Conservation (phyloP, 179 eudicot genomes). For the Dionaea muscipula region DNA sequence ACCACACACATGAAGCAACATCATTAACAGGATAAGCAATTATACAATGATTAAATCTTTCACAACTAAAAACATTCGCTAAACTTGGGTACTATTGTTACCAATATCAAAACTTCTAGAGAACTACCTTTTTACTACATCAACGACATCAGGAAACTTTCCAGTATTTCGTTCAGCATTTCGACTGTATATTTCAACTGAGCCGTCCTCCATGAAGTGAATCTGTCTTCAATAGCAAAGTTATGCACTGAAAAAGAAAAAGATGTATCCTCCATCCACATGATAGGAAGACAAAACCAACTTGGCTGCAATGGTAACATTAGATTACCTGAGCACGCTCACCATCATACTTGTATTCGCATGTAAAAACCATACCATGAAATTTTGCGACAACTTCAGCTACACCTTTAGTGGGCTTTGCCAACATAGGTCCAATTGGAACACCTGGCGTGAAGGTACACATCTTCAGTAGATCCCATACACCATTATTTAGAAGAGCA, state of each 20-base stretch:
- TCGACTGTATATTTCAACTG: slow-evolving; percentile 86
- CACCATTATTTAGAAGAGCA: slow-evolving; percentile 70
- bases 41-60: no score
- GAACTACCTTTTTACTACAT: slow-evolving; percentile 47
- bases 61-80: no score
- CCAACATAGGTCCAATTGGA: slow-evolving; percentile 93
- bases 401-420: slow-evolving; percentile 88
- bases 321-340: slow-evolving; percentile 86
- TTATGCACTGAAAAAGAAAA: neutral
- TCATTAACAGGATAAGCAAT: no score
- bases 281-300: neutral
- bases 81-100: no score
- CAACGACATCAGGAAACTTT: slow-evolving; percentile 86
- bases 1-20: no score
- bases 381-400: slow-evolving; percentile 87
- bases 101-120: neutral
- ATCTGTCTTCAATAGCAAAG: slow-evolving; percentile 31
- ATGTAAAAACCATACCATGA: slow-evolving; percentile 76
- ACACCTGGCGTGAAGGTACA: slow-evolving; percentile 78
- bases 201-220: slow-evolving; percentile 86
- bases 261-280: neutral
- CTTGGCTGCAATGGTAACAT: no score
- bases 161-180: slow-evolving; percentile 93
- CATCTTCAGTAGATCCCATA: slow-evolving; percentile 66
- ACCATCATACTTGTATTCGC: slow-evolving; percentile 97